Evolutionary conservation across 371 early-diverging fungal genomes (phyloP).

Genomic region (Mucor lusitanicus): DNA sequence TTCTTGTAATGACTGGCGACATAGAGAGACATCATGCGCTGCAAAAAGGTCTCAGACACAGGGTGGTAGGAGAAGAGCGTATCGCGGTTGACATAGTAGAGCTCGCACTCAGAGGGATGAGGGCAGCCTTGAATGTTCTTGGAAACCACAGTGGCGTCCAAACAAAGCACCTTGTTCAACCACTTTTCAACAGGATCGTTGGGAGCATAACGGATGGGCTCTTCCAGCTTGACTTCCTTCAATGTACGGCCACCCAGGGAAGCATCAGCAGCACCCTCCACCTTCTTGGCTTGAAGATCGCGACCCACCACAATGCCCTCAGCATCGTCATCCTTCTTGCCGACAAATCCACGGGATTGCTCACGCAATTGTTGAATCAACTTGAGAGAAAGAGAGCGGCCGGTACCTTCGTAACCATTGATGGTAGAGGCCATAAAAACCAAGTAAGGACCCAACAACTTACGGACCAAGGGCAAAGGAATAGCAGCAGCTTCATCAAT

Average conservation of each 20-base stretch:
- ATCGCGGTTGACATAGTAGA: constrained; percentile 96
- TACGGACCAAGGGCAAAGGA: constrained; percentile 91
- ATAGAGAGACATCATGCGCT: constrained; percentile 96
- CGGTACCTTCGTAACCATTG: constrained; percentile 99
- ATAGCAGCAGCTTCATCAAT: constrained; percentile 99
- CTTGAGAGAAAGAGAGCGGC: constrained; percentile 95
- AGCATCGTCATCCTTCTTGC: constrained; percentile 45
- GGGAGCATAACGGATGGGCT: constrained; percentile 94
- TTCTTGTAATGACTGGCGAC: constrained; percentile 99
- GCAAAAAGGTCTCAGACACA: constrained; percentile 95
- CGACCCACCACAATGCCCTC: constrained; percentile 60
- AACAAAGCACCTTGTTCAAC: constrained; percentile 94
- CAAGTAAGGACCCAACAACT: constrained; percentile 92
- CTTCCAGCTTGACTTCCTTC: constrained; percentile 90
- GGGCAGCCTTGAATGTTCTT: constrained; percentile 88
- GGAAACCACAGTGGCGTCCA: constrained; percentile 82
- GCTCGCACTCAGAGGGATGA: constrained; percentile 91
- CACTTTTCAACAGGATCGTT: constrained; percentile 97
- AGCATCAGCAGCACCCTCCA: constrained; percentile 38
- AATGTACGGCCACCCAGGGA: constrained; percentile 74
- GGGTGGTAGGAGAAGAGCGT: constrained; percentile 96
- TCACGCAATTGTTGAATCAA: constrained; percentile 93
- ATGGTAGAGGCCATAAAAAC: constrained; percentile 99
- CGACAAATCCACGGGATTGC: constrained; percentile 81
- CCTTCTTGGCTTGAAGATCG: constrained; percentile 53